Base-by-base conservation (phyloP, 805 yeast species). In the Yarrowia porcina region DNA sequence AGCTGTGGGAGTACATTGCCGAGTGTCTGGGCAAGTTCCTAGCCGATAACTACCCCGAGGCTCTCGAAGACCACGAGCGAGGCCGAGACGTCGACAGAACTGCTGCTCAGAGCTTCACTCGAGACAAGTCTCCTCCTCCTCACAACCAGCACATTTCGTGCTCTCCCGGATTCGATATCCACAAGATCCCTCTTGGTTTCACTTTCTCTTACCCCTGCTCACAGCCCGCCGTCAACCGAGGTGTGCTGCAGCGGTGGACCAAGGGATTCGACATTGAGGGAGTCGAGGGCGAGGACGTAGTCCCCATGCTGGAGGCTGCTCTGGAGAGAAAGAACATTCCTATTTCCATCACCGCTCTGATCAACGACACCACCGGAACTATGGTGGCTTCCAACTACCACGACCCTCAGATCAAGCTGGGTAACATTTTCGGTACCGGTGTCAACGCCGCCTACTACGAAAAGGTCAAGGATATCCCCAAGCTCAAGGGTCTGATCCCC, bases 281-380 rank as follows among this genome's bases (percentile, higher is more conserved):
- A 65, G 97, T 93, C 64, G 98, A 93, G 79, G 97, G 97, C 67
- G 83, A 88, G 64, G 96, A 93, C 73, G 97, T 93, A 65, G 97
- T 89, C 60, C 96, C 96, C 66, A 81, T 92, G 90, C 82, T 93
- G 72, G 96, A 89, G 77, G 77, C 77, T 12, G 89, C 96, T 41
- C 80, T 93, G 67, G 79, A 82, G 67, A 80, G 80, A 68, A 78
- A 79, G 67, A 75, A 81, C 20, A 84, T 90, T 59, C 96, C 97
- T 67, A 89, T 92, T 70, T 81, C 84, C 50, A 96, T 93, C 64
- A 91, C 90, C 66, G 97, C 98, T 56, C 80, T 93, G 73, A 93
- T 93, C 76, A 93, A 92, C 77, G 99, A 93, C 76, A 93, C 99
- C 67, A 90, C 97, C 54, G 99, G 98, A 75, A 93, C 99, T 49